Conservation (phyloP, 1,284 basidiomycete genomes). For the Meira miltonrushii region DNA sequence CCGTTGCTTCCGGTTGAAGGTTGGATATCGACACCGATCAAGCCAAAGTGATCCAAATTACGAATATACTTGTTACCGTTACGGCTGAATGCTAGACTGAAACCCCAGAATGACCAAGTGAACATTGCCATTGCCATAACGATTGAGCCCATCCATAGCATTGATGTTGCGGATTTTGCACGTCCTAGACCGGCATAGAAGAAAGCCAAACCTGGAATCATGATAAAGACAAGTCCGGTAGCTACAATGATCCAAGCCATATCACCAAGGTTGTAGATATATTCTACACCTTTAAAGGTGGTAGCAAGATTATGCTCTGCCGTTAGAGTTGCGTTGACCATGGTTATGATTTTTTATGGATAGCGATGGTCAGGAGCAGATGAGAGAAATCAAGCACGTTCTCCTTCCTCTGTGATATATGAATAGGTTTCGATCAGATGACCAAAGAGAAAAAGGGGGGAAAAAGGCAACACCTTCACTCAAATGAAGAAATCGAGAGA, state of each 20-base stretch:
- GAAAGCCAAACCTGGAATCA: conserved; percentile 67
- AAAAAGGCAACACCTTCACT: too few relatives aligned
- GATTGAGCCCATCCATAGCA: conserved; percentile 69
- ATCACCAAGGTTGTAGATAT: conserved; percentile 55
- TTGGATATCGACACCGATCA: conserved; percentile 71
- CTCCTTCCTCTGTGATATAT: too few relatives aligned
- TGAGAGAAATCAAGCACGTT: too few relatives aligned
- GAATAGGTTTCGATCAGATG: too few relatives aligned
- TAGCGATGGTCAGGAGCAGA: too few relatives aligned
- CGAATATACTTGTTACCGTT: conserved; percentile 56
- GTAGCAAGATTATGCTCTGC: conserved; percentile 7
- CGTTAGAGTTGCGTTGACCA: conserved; percentile 14
- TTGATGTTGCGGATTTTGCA: conserved; percentile 84
- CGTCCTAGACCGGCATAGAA: conserved; percentile 80
- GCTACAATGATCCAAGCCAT: conserved; percentile 57
- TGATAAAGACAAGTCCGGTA: conserved; percentile 70
- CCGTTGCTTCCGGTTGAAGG: conserved; percentile 58
- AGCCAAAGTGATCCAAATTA: conserved; percentile 67
- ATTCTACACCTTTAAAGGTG: background rate
- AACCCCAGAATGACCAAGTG: conserved; percentile 57
- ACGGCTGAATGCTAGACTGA: conserved; percentile 55
- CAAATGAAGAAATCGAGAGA: too few relatives aligned
- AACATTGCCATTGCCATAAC: conserved; percentile 70
- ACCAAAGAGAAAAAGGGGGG: too few relatives aligned
- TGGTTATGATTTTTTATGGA: background rate